Percentiles rank a stretch among this genome's conserved stretches.
Conservation (phyloP, 768 basidiomycete species). For the Boletus rubescentipes region DNA sequence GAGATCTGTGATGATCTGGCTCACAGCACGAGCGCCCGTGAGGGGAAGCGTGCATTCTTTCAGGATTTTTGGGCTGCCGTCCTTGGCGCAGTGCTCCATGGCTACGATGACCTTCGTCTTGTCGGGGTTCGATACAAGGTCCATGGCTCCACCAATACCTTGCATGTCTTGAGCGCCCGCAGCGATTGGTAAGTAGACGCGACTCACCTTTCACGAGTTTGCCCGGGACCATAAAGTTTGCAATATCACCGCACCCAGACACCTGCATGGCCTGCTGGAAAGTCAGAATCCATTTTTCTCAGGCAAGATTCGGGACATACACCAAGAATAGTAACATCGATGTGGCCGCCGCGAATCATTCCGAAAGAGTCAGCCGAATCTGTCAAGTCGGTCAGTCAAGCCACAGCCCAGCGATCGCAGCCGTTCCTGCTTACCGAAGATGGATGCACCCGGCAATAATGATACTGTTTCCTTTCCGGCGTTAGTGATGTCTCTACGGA, state of each 20-base stretch:
- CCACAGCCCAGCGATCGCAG: constrained; percentile 22
- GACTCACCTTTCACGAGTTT: constrained; percentile 76
- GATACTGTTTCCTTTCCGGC: constrained; percentile 94
- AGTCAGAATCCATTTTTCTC: not conserved
- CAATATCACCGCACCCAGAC: constrained; percentile 84
- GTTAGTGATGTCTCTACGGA: constrained; percentile 76
- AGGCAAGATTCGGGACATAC: constrained; percentile 55
- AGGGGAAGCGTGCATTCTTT: constrained; percentile 77
- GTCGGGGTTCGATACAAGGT: constrained; percentile 91
- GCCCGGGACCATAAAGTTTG: constrained; percentile 97
- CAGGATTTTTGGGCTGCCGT: constrained; percentile 84
- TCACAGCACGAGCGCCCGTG: constrained; percentile 82
- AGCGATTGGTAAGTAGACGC: constrained; percentile 1
- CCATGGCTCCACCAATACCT: constrained; percentile 96
- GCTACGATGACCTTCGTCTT: constrained; percentile 86
- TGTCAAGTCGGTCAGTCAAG: not conserved
- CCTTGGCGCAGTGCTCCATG: constrained; percentile 87
- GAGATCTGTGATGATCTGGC: constrained; percentile 88
- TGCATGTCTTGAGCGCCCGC: constrained; percentile 35
- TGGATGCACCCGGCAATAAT: constrained; percentile 81
- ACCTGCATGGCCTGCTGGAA: constrained; percentile 84
- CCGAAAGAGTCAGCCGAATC: constrained; percentile 90
- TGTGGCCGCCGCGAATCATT: constrained; percentile 95
- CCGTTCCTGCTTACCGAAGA: constrained; percentile 79
- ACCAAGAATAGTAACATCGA: constrained; percentile 90